phyloP scores from a whole-genome alignment of 2,329 filamentous ascomycete species.

The Cordyceps cateniannulata region DNA sequence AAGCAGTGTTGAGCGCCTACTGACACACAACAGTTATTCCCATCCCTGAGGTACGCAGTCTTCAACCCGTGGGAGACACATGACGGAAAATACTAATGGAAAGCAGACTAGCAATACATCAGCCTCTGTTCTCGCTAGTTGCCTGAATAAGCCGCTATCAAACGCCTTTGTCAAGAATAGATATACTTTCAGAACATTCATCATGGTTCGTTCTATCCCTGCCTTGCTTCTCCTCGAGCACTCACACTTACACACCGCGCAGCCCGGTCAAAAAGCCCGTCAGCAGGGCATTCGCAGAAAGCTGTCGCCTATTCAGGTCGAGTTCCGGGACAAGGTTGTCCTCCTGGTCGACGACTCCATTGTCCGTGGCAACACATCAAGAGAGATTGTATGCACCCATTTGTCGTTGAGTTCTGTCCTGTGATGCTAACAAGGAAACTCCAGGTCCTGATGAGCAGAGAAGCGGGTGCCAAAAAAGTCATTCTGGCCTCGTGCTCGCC shows the following conservation, averaged over 20 bases:
- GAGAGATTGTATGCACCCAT: constrained; percentile 33
- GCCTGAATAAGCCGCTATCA: constrained; percentile 65
- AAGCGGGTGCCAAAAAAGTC: constrained; percentile 74
- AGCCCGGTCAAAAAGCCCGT: constrained; percentile 64
- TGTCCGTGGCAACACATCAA: constrained; percentile 67
- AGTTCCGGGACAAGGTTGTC: constrained; percentile 74
- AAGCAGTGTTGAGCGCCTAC: constrained; percentile 13
- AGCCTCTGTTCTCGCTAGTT: constrained; percentile 63
- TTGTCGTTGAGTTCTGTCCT: background rate
- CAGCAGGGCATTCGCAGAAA: constrained; percentile 82
- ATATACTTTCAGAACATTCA: constrained; percentile 65
- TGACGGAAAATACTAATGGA: background rate
- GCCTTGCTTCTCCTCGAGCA: background rate
- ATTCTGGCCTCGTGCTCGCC: constrained; percentile 76
- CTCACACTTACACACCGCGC: background rate
- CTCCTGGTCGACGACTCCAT: constrained; percentile 82
- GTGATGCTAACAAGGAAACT: background rate
- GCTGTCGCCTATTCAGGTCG: constrained; percentile 72
- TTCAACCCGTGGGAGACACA: background rate
- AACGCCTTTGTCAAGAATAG: constrained; percentile 77
- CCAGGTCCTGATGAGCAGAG: constrained; percentile 59
- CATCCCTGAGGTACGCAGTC: constrained; percentile 41
- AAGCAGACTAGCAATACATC: constrained; percentile 70
- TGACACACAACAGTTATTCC: constrained; percentile 54
- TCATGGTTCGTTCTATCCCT: constrained; percentile 24